Evolutionary conservation across 1,139 yeast species (phyloP).

Genomic region (Pichia sp.): DNA sequence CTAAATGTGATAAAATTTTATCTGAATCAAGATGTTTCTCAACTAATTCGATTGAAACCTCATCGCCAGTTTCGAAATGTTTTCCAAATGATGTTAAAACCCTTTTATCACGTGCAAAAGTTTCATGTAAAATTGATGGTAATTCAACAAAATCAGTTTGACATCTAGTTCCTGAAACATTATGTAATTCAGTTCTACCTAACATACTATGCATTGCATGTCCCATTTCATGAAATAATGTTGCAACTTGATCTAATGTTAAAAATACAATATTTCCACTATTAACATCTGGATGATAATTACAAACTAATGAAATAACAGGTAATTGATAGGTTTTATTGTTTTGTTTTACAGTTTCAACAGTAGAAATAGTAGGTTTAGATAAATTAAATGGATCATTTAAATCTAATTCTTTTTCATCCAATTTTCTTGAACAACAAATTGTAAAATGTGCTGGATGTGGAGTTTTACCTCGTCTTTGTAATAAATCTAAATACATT

Average conservation of each 20-base stretch:
- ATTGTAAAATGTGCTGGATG: slow-evolving; percentile 95
- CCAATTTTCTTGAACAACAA: slow-evolving; percentile 80
- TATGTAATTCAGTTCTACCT: slow-evolving; percentile 84
- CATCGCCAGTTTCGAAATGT: slow-evolving; percentile 65
- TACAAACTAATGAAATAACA: slow-evolving; percentile 83
- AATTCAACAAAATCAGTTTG: slow-evolving; percentile 94
- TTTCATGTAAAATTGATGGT: slow-evolving; percentile 94
- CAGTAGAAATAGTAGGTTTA: slow-evolving; percentile 22
- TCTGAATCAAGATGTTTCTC: slow-evolving; percentile 47
- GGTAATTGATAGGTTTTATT: slow-evolving; percentile 65
- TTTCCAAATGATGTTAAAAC: slow-evolving; percentile 69
- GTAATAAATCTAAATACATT: slow-evolving; percentile 63
- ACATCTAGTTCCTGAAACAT: slow-evolving; percentile 91
- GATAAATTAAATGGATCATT: slow-evolving; percentile 28
- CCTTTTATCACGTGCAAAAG: slow-evolving; percentile 75
- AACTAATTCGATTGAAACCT: slow-evolving; percentile 46
- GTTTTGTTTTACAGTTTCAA: slow-evolving; percentile 36
- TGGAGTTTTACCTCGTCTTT: slow-evolving; percentile 54
- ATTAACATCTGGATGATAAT: slow-evolving; percentile 44
- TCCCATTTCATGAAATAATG: slow-evolving; percentile 97
- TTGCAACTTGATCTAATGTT: slow-evolving; percentile 76
- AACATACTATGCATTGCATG: slow-evolving; percentile 98
- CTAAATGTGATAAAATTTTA: slow-evolving; percentile 57
- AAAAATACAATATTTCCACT: slow-evolving; percentile 39
- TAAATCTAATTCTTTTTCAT: slow-evolving; percentile 36